Evolutionary conservation across 495 filamentous ascomycete species (phyloP), one percentile per base, ranked within the genome.

Genomic region (Bombardia bombarda): DNA sequence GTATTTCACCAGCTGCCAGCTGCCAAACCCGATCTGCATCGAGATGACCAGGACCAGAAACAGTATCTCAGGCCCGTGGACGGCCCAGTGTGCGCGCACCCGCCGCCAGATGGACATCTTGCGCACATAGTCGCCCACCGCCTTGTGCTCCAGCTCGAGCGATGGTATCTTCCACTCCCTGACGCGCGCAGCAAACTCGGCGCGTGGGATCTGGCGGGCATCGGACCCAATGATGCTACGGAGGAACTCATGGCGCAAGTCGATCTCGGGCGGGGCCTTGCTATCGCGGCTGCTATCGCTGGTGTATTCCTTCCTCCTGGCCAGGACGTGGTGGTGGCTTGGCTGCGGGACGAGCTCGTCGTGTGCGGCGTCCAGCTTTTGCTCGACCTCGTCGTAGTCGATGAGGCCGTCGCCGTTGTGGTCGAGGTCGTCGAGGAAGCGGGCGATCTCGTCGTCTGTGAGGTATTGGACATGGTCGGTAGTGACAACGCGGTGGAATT

Each of bases 1-100:
- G 47, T 66, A 66, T 24, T 59, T 65, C 35, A 60, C 55, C 14
- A 68, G 45, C 49, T 68, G 60, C 64, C 64, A 68, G 4, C 50
- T 45, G 9, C 56, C 64, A 47, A 68, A 60, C 7, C 51, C 58
- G 10, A 64, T 38, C 55, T 60, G 53, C 34, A 61, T 45, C 7
- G 51, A 43, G 2, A 66, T 42, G 10, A 66, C 62, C 13, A 63
- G 32, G 0, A 32, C 53, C 30, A 66, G 10, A 34, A 68, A 68
- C 9, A 40, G 32, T 14, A 61, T 41, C 38, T 58, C 45, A 1
- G 58, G 58, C 17, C 60, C 62, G 20, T 51, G 43, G 16, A 68
- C 58, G 0, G 52, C 50, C 56, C 56, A 62, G 38, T 58, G 61
- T 3, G 61, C 54, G 19, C 60, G 46, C 5, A 58, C 5, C 6